phyloP scores from a whole-genome alignment of 495 filamentous ascomycete genomes.

The Hypoxylon trugodes region DNA sequence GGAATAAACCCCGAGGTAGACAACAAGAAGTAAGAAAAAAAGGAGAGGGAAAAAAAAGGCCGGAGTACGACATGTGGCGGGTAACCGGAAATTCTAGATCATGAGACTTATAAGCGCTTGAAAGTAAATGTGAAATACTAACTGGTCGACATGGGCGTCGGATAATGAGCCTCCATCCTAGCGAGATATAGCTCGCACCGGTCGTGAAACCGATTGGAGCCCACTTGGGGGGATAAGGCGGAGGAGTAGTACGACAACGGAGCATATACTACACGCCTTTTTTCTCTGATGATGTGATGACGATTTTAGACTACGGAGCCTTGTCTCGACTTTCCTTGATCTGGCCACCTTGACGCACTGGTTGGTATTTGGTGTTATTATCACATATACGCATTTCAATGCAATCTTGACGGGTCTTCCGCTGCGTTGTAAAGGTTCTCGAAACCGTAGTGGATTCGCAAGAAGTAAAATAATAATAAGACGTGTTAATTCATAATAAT shows the following conservation, averaged over 20 bases:
- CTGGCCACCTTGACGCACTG: conserved; percentile 15
- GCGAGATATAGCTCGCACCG: conserved; percentile 24
- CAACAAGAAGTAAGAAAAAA: background rate
- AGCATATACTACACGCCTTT: conserved; percentile 1
- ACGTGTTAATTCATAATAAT: too few species aligned
- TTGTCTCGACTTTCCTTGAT: conserved; percentile 16
- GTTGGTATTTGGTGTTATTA: conserved; percentile 10
- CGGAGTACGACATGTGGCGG: background rate
- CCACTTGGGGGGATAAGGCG: conserved; percentile 32
- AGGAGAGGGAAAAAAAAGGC: background rate
- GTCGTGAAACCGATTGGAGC: conserved; percentile 40
- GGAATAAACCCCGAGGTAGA: background rate
- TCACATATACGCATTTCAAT: conserved; percentile 1
- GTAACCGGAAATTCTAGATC: conserved; percentile 2
- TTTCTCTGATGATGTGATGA: conserved; percentile 38
- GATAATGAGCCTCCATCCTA: conserved; percentile 32
- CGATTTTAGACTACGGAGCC: conserved; percentile 25
- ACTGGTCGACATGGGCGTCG: conserved; percentile 19
- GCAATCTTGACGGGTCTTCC: background rate
- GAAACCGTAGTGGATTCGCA: background rate
- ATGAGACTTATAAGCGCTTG: conserved; percentile 7
- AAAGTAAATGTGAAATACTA: conserved; percentile 5
- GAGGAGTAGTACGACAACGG: conserved; percentile 16
- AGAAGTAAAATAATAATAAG: background rate
- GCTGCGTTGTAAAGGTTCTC: background rate